phyloP scores from a whole-genome alignment of 2,329 filamentous ascomycete species.

The Aspergillus jensenii region DNA sequence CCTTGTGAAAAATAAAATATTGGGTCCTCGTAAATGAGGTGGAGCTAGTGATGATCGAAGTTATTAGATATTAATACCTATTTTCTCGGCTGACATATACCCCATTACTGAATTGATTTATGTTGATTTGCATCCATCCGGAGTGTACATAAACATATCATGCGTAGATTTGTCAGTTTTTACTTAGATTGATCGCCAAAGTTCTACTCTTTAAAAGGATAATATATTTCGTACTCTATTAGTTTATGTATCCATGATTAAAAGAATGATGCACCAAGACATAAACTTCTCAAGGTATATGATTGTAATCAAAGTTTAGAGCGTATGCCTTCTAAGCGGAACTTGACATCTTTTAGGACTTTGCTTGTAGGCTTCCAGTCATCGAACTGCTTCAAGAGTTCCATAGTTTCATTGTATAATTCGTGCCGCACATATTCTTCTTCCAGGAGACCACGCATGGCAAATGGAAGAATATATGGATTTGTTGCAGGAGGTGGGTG shows the following conservation, averaged over 20 bases:
- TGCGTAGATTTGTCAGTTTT: neutral
- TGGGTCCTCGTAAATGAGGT: neutral
- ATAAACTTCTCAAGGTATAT: too few species aligned
- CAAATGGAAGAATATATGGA: constrained; percentile 90
- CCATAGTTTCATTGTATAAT: constrained; percentile 71
- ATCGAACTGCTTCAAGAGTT: constrained; percentile 84
- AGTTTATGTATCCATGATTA: neutral
- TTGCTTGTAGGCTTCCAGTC: constrained; percentile 90
- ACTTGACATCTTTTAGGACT: constrained; percentile 92
- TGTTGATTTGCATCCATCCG: neutral
- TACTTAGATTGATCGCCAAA: neutral
- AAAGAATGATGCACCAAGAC: neutral
- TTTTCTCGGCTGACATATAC: neutral
- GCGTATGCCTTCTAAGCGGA: constrained; percentile 83
- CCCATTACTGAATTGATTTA: neutral
- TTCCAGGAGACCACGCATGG: constrained; percentile 88
- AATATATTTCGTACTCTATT: neutral
- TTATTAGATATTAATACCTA: neutral
- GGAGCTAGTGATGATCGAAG: neutral
- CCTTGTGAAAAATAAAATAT: neutral
- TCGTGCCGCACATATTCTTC: constrained; percentile 87
- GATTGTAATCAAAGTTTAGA: constrained; percentile 64
- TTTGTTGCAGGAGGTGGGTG: constrained; percentile 55
- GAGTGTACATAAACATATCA: neutral
- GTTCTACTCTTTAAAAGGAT: neutral